These are phyloP conservation scores for Fusarium anguioides DNA, from an alignment of 2,329 filamentous ascomycete genomes.

Conservation along the genomic window DNA sequence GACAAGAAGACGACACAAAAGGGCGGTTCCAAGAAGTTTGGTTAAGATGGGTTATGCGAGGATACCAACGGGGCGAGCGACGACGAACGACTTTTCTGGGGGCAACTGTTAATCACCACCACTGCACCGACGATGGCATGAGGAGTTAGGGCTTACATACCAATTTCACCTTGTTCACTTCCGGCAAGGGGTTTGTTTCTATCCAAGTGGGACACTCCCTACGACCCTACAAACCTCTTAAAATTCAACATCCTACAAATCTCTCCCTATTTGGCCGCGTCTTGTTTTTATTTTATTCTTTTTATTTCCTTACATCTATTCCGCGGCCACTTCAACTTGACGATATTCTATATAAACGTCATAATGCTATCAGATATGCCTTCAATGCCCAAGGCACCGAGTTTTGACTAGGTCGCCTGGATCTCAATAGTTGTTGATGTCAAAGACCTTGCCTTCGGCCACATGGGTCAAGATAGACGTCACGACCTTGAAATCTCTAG, in stretches of 20 bases:
- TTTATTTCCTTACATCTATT: not conserved
- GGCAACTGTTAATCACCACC: not conserved
- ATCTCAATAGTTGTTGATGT: slow-evolving; percentile 33
- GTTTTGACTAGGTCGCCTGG: not conserved
- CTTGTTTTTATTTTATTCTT: slow-evolving; percentile 20
- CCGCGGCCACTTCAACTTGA: not conserved
- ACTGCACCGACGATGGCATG: not conserved
- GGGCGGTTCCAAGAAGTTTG: slow-evolving; percentile 67
- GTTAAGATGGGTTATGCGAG: slow-evolving; percentile 51
- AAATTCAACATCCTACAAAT: not conserved
- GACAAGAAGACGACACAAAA: slow-evolving; percentile 54
- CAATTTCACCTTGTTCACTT: not conserved
- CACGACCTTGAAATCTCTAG: slow-evolving; percentile 74
- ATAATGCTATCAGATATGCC: not conserved
- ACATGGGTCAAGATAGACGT: slow-evolving; percentile 68
- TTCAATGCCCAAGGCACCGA: not conserved
- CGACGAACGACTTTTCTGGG: slow-evolving; percentile 10
- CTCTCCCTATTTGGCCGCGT: not conserved
- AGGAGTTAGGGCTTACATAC: not conserved
- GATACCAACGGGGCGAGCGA: not conserved
- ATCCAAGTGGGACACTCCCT: not conserved
- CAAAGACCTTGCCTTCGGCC: slow-evolving; percentile 49
- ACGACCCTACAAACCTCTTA: not conserved
- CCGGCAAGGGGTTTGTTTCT: not conserved
- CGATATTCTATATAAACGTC: not conserved